Conservation (phyloP, 306 rosid genomes). For the Vachellia collinsii region DNA sequence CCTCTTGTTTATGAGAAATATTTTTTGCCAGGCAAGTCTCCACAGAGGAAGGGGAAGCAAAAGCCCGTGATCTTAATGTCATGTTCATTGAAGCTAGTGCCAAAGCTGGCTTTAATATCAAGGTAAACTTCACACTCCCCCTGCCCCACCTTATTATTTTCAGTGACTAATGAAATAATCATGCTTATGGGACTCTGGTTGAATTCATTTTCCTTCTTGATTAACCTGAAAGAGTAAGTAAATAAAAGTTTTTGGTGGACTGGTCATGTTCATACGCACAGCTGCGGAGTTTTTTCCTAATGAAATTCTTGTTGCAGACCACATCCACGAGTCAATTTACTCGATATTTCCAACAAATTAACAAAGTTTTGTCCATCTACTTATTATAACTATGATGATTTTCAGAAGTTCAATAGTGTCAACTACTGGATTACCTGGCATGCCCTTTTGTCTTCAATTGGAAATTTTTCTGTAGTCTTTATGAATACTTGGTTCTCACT, state of each 20-base stretch:
- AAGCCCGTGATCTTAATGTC: slow-evolving; percentile 74
- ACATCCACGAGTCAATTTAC: slow-evolving; percentile 10
- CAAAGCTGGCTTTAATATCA: slow-evolving; percentile 90
- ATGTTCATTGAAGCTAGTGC: slow-evolving; percentile 95
- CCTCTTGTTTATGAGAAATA: slow-evolving; percentile 38
- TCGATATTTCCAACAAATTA: background rate
- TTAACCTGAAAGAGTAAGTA: background rate
- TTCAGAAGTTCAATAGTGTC: background rate
- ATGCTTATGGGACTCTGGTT: background rate
- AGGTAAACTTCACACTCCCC: slow-evolving; percentile 48
- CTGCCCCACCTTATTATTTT: slow-evolving; percentile 1
- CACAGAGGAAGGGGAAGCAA: slow-evolving; percentile 88
- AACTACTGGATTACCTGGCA: background rate
- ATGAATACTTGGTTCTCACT: slow-evolving; percentile 14
- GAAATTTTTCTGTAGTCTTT: slow-evolving; percentile 2
- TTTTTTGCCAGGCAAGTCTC: slow-evolving; percentile 78
- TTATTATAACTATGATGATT: background rate
- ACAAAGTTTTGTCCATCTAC: background rate
- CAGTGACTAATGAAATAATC: background rate
- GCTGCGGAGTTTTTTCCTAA: background rate
- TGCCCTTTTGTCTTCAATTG: background rate
- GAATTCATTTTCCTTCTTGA: background rate
- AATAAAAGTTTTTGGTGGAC: background rate
- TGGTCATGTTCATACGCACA: background rate
- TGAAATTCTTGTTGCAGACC: background rate